These are phyloP conservation scores for Neurospora hispaniola DNA, from an alignment of 495 filamentous ascomycete species.

Conservation along the genomic window DNA sequence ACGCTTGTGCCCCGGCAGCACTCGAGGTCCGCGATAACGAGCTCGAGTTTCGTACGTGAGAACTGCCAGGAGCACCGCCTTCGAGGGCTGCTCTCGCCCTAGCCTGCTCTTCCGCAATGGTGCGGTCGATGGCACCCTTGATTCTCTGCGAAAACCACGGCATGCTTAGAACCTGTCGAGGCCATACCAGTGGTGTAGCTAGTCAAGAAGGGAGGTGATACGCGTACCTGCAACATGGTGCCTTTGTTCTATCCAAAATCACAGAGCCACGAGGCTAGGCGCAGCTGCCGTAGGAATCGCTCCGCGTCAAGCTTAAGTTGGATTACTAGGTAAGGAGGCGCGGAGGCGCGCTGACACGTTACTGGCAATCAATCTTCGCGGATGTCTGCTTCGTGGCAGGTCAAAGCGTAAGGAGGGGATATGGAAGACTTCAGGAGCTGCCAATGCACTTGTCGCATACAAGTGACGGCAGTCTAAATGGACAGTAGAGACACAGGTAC, in stretches of 20 bases:
- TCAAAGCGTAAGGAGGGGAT: neutral
- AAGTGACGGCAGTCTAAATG: neutral
- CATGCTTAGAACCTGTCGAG: neutral
- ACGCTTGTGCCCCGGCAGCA: constrained; percentile 24
- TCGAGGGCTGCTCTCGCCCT: constrained; percentile 44
- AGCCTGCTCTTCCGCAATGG: constrained; percentile 83
- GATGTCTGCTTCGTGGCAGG: neutral
- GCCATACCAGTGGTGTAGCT: neutral
- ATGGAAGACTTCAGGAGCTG: neutral
- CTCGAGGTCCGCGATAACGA: constrained; percentile 38
- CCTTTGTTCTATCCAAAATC: neutral
- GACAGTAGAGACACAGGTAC: neutral
- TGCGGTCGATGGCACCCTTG: constrained; percentile 74
- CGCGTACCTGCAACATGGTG: constrained; percentile 41
- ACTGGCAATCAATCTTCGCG: neutral
- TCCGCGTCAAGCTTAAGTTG: neutral
- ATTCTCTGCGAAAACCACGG: constrained; percentile 48
- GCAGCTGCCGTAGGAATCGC: neutral
- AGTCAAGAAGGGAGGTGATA: constrained; percentile 1
- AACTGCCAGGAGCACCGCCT: constrained; percentile 33
- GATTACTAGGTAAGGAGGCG: neutral
- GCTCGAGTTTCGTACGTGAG: constrained; percentile 39
- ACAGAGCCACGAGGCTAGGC: neutral
- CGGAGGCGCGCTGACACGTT: neutral
- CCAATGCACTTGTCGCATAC: neutral